Conservation (phyloP, 2,329 filamentous ascomycete genomes). For the Lasiodiplodia citricola region DNA sequence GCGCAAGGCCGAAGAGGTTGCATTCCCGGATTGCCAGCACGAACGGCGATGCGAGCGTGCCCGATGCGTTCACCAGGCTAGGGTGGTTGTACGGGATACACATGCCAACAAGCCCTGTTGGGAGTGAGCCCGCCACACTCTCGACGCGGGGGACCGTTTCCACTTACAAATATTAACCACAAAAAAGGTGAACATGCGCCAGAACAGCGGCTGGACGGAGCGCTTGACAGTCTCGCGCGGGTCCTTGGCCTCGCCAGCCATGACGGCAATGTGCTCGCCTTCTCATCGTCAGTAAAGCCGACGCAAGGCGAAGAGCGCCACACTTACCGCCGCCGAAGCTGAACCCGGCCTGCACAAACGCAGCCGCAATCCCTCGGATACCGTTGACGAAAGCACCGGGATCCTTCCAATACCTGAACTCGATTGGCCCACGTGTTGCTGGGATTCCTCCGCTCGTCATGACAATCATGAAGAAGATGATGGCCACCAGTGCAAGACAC, state of each 20-base stretch:
- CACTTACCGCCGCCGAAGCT: slow-evolving; percentile 35
- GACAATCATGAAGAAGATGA: slow-evolving; percentile 43
- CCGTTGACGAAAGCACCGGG: slow-evolving; percentile 47
- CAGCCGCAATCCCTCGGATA: slow-evolving; percentile 44
- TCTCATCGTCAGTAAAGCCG: slow-evolving; percentile 52
- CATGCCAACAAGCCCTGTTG: slow-evolving; percentile 55
- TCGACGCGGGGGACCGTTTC: background rate
- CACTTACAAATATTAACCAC: slow-evolving; percentile 50
- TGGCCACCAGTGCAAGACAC: slow-evolving; percentile 49
- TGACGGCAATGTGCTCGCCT: slow-evolving; percentile 64
- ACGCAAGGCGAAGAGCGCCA: background rate
- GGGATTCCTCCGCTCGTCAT: slow-evolving; percentile 52
- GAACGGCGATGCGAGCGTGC: slow-evolving; percentile 63
- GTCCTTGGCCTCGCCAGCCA: slow-evolving; percentile 68
- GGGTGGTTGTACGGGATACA: slow-evolving; percentile 59
- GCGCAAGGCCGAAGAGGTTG: slow-evolving; percentile 49
- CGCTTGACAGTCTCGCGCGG: slow-evolving; percentile 71
- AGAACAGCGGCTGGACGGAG: slow-evolving; percentile 52
- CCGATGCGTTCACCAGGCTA: slow-evolving; percentile 52
- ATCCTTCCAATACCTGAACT: slow-evolving; percentile 70
- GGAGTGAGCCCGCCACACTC: background rate
- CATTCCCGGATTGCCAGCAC: slow-evolving; percentile 54
- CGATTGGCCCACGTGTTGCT: slow-evolving; percentile 59
- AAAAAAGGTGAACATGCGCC: slow-evolving; percentile 52
- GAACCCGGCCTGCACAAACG: slow-evolving; percentile 54